A percentile compares a stretch with the other conserved stretches of the same genome.
These are phyloP conservation scores for Fennellomyces sp. DNA, from an alignment of 371 early-diverging fungal species.

Conservation along the genomic window DNA sequence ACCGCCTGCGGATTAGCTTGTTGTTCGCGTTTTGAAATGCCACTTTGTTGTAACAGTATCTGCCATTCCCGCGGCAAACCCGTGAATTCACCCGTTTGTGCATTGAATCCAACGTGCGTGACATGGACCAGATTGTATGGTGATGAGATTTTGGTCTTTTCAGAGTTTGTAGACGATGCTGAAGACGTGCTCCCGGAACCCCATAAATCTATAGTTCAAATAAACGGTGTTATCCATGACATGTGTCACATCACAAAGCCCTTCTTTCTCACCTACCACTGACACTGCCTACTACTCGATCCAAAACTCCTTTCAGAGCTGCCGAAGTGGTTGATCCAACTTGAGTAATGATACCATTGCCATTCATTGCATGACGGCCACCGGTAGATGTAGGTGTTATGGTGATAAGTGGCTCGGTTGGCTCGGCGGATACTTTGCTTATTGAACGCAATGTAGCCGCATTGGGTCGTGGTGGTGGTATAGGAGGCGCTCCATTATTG, in stretches of 20 bases:
- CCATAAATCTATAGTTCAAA: slow-evolving; percentile 4
- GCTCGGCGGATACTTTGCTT: background rate
- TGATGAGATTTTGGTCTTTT: slow-evolving; percentile 57
- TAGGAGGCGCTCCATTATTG: slow-evolving; percentile 6
- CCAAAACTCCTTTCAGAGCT: slow-evolving; percentile 70
- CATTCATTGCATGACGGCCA: background rate
- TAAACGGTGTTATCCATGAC: background rate
- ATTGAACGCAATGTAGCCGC: slow-evolving; percentile 11
- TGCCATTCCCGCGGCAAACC: slow-evolving; percentile 96
- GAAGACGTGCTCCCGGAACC: background rate
- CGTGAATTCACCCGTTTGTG: slow-evolving; percentile 89
- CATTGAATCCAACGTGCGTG: slow-evolving; percentile 92
- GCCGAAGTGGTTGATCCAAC: slow-evolving; percentile 20
- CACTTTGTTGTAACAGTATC: slow-evolving; percentile 84
- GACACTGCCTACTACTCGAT: slow-evolving; percentile 63
- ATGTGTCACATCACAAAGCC: background rate
- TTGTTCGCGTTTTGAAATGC: slow-evolving; percentile 94
- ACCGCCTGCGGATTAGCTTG: slow-evolving; percentile 94
- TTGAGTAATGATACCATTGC: slow-evolving; percentile 22
- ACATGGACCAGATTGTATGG: slow-evolving; percentile 97
- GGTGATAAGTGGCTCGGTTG: background rate
- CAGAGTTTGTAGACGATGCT: slow-evolving; percentile 4
- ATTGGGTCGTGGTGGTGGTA: slow-evolving; percentile 18
- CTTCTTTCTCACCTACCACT: slow-evolving; percentile 45
- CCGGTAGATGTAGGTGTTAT: slow-evolving; percentile 1